Percentiles rank a stretch among this genome's conserved stretches.
These are phyloP conservation scores for Thelonectria discophora DNA, from an alignment of 2,329 filamentous ascomycete genomes.

Conservation along the genomic window DNA sequence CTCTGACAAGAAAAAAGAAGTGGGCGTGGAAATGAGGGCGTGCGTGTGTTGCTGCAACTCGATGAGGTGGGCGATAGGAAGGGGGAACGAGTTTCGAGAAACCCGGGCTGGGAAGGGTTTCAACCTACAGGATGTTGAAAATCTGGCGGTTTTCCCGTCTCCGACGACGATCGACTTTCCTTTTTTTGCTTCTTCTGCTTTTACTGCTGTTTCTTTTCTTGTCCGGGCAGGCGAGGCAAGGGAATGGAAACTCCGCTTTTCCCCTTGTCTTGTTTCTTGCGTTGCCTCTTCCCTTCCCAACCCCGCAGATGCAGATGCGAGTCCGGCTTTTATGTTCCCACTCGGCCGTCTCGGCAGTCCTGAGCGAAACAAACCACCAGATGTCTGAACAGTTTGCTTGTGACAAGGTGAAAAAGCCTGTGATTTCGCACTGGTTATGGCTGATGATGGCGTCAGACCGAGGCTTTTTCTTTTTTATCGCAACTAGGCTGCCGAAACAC, in stretches of 20 bases:
- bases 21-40: slow-evolving; percentile 13
- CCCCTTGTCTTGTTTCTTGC: background rate
- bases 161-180: background rate
- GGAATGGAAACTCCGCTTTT: slow-evolving; percentile 2
- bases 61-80: background rate
- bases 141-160: background rate
- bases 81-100: background rate
- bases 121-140: background rate
- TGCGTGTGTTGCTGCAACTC: background rate
- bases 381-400: background rate
- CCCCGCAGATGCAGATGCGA: slow-evolving; percentile 25
- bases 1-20: background rate
- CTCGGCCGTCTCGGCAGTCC: slow-evolving; percentile 21
- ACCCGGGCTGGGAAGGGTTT: background rate
- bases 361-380: background rate
- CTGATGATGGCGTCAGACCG: slow-evolving; percentile 24
- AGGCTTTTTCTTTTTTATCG: slow-evolving; percentile 20
- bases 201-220: background rate
- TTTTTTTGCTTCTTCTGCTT: slow-evolving; percentile 6
- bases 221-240: no score
- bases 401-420: slow-evolving; percentile 11
- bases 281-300: background rate
- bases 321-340: slow-evolving; percentile 22
- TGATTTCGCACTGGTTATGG: slow-evolving; percentile 13
- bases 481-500: background rate